Percentiles rank a stretch among this genome's conserved stretches.
phyloP scores from a whole-genome alignment of 2,329 filamentous ascomycete species.

The Trichoderma lentiforme region DNA sequence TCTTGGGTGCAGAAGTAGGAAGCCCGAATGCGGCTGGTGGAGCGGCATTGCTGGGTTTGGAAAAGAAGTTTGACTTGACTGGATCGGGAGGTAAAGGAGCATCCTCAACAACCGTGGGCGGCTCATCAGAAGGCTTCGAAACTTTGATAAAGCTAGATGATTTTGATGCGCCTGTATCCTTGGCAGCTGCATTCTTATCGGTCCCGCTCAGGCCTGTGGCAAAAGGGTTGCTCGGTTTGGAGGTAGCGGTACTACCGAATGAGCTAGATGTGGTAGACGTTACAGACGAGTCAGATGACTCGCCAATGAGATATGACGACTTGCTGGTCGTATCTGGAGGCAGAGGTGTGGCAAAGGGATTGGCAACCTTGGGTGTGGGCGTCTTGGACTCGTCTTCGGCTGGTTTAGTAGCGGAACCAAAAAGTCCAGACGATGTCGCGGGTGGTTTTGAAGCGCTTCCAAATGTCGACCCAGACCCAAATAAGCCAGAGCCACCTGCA shows the following conservation, averaged over 20 bases:
- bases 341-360: slow-evolving; percentile 43
- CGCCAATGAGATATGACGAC: slow-evolving; percentile 45
- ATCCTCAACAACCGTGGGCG: slow-evolving; percentile 25
- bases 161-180: slow-evolving; percentile 27
- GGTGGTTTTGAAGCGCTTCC: slow-evolving; percentile 25
- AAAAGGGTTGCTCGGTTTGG: slow-evolving; percentile 37
- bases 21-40: slow-evolving; percentile 38
- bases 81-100: slow-evolving; percentile 45
- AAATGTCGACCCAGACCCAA: slow-evolving; percentile 22
- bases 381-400: slow-evolving; percentile 25
- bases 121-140: slow-evolving; percentile 25
- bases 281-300: slow-evolving; percentile 52
- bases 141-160: slow-evolving; percentile 34
- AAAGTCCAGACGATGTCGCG: slow-evolving; percentile 24
- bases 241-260: slow-evolving; percentile 30
- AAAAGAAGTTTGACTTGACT: slow-evolving; percentile 25
- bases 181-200: slow-evolving; percentile 21
- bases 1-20: slow-evolving; percentile 32
- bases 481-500: slow-evolving; percentile 24
- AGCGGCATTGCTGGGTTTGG: slow-evolving; percentile 38
- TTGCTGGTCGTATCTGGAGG: slow-evolving; percentile 57
- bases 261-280: slow-evolving; percentile 35
- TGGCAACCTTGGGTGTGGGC: slow-evolving; percentile 38
- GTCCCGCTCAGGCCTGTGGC: slow-evolving; percentile 35
- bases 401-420: slow-evolving; percentile 24